Evolutionary conservation across 176 grass and related monocot species (phyloP), one percentile per base, ranked within the genome.

Genomic region (Hyparrhenia diplandra): DNA sequence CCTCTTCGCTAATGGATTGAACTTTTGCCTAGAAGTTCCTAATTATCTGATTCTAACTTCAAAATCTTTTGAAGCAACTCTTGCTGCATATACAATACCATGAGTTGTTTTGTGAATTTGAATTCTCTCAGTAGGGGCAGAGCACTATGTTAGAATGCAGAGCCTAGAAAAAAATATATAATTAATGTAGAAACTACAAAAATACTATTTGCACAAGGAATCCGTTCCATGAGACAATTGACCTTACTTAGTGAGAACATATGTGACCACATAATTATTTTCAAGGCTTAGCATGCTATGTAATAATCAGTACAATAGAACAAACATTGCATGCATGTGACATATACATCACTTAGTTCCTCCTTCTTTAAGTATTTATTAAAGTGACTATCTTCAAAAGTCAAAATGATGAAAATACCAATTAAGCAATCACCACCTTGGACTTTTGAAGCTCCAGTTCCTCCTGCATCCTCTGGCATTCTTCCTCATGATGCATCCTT

Each of bases 371-470:
- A 52, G 43, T 45, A 85, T 40, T 80, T 59, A 74, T 76, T 82
- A 37, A 78, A 32, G 16, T 71, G 40, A 68, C 10, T 55, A 78
- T 21, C 35, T 85, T 87, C 42, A 62, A 82, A 81, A 64, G 82
- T 87, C n/a, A n/a, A n/a, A n/a, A n/a, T n/a, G 52, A 60, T 20
- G 61, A 81, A 64, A 45, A 71, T 39, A 5, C 49, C 29, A 63
- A 76, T 74, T 24, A 17, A 5, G 40, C 29, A 62, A 69, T 74
- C 24, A n/a, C 46, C 86, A 98, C 95, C 95, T 93, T 95, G 75
- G 92, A 93, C 81, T 95, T 98, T 54, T 98, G 95, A 47, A 98
- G 82, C 82, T 91, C 95, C 86, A 95, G 84, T 73, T 98, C 90
- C 55, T 91, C 95, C 67, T 93, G 88, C 49, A 98, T 71, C 80